phyloP scores from a whole-genome alignment of 306 rosid species.

The Citrullus amarus region DNA sequence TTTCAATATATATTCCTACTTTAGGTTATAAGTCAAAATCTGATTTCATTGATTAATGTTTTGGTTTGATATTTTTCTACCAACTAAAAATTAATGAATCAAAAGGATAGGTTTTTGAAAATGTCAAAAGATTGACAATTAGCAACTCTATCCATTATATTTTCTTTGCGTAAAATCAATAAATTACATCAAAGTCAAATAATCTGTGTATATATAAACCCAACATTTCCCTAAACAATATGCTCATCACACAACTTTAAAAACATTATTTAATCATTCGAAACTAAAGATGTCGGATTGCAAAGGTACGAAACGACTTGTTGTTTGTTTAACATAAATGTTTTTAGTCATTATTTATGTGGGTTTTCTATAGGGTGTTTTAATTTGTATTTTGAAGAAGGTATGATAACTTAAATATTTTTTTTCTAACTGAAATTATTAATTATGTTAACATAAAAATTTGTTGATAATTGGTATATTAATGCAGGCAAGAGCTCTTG shows the following conservation, averaged over 20 bases:
- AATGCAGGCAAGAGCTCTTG: not conserved
- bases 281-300: not conserved
- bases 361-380: not conserved
- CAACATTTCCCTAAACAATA: not conserved
- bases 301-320: not conserved
- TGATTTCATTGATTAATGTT: not conserved
- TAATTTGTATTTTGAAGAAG: not conserved
- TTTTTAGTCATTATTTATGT: not conserved
- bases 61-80: not conserved
- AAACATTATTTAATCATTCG: not conserved
- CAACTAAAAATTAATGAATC: not conserved
- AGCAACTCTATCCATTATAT: not conserved
- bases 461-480: not conserved
- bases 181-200: not conserved
- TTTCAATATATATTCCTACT: too few relatives aligned
- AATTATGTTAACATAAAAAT: too few relatives aligned
- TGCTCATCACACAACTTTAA: not conserved
- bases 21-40: not conserved
- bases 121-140: not conserved
- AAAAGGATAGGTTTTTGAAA: not conserved
- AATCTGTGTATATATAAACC: not conserved
- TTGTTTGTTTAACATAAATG: not conserved
- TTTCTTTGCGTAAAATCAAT: not conserved
- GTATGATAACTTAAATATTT: not conserved
- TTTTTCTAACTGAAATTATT: not conserved